Evolutionary conservation across 2,329 filamentous ascomycete species (phyloP).

Genomic region (Colletotrichum navitas): DNA sequence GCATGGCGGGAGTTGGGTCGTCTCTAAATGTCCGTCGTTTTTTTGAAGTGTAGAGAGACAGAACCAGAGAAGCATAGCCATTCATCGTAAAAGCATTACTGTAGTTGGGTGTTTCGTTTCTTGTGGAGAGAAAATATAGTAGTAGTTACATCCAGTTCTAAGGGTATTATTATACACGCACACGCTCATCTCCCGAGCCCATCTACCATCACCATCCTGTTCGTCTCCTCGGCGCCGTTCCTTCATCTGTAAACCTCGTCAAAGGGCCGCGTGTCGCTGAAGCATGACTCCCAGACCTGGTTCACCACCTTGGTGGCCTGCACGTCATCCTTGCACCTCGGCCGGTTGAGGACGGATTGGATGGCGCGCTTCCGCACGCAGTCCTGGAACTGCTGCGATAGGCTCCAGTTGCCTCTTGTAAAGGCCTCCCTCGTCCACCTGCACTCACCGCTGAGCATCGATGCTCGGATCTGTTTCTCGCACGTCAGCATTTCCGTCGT

Average conservation of each 20-base stretch:
- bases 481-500: slow-evolving; percentile 34
- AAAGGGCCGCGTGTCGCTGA: slow-evolving; percentile 92
- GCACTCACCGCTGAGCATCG: slow-evolving; percentile 93
- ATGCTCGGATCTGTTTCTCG: slow-evolving; percentile 81
- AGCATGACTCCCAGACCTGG: slow-evolving; percentile 99
- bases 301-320: slow-evolving; percentile 92
- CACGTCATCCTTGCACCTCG: slow-evolving; percentile 84
- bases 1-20: slow-evolving; percentile 48
- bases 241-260: slow-evolving; percentile 90
- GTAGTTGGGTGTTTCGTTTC: slow-evolving; percentile 12
- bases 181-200: slow-evolving; percentile 8
- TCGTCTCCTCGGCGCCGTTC: neutral
- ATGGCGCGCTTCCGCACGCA: slow-evolving; percentile 89
- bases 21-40: slow-evolving; percentile 32
- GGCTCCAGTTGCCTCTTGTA: slow-evolving; percentile 84
- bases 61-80: slow-evolving; percentile 28
- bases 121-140: slow-evolving; percentile 22
- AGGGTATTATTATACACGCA: slow-evolving; percentile 45
- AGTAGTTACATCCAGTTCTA: slow-evolving; percentile 19
- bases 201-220: neutral
- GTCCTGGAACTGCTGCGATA: slow-evolving; percentile 93
- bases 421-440: slow-evolving; percentile 90
- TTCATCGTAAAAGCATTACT: slow-evolving; percentile 32
- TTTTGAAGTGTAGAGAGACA: slow-evolving; percentile 24
- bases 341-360: slow-evolving; percentile 81